A percentile compares a stretch with the other conserved stretches of the same genome.
Conservation (phyloP, 2,329 filamentous ascomycete species). For the Trichophyton rubrum region DNA sequence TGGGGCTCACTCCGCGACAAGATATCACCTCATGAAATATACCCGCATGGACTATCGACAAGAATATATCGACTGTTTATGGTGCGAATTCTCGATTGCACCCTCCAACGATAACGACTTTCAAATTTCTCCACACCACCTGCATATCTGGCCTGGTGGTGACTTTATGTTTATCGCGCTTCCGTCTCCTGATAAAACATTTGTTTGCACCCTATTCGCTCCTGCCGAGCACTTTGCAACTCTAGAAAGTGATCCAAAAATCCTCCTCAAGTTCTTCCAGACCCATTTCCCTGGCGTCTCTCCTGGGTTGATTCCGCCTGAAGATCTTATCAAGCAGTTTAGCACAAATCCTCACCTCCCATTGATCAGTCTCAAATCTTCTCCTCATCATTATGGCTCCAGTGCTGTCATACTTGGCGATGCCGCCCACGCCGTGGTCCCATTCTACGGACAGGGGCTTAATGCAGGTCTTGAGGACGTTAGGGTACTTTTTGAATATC, state of each 20-base stretch:
- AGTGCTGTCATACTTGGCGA: conserved; percentile 81
- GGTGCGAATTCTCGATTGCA: conserved; percentile 87
- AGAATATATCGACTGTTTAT: conserved; percentile 89
- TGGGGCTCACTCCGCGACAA: conserved; percentile 80
- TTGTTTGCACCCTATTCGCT: conserved; percentile 89
- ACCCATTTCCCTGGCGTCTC: conserved; percentile 74
- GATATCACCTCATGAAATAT: conserved; percentile 94
- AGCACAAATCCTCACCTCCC: conserved; percentile 75
- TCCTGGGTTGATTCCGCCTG: conserved; percentile 45
- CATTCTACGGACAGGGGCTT: conserved; percentile 97
- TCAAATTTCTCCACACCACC: conserved; percentile 75
- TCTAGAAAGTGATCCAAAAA: conserved; percentile 51
- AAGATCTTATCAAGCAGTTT: conserved; percentile 63
- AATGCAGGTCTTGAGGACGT: conserved; percentile 95
- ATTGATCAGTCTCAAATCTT: conserved; percentile 85
- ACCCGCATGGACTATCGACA: conserved; percentile 82
- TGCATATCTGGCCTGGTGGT: conserved; percentile 93
- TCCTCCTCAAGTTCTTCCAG: conserved; percentile 78
- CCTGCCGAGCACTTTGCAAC: conserved; percentile 55
- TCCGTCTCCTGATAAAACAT: conserved; percentile 73
- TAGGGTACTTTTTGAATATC: conserved; percentile 65
- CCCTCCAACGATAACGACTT: conserved; percentile 47
- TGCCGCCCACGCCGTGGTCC: conserved; percentile 93
- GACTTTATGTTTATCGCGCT: conserved; percentile 99
- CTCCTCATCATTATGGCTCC: conserved; percentile 67